Conservation (phyloP, 768 basidiomycete genomes). For the Hypsizygus marmoreus region DNA sequence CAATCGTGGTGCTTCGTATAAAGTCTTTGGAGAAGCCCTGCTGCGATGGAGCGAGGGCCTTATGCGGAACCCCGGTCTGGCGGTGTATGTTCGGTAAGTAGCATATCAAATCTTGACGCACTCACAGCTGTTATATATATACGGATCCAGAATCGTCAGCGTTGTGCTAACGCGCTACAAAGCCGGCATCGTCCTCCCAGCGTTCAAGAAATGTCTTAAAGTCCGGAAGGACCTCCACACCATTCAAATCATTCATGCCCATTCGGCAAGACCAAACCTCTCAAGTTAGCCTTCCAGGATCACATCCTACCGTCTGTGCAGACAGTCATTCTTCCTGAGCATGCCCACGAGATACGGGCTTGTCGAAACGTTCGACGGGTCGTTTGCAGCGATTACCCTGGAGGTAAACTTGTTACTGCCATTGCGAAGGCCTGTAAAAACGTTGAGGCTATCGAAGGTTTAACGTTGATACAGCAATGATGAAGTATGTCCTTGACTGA, state of each 20-base stretch:
- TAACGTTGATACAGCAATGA: too few relatives aligned
- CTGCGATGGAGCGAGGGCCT: conserved; percentile 26
- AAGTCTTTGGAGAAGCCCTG: conserved; percentile 22
- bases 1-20: conserved; percentile 22
- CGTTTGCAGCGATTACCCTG: conserved; percentile 23
- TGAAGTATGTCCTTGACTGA: too few relatives aligned
- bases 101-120: neutral
- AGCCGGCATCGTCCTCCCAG: conserved; percentile 21
- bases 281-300: conserved; percentile 28
- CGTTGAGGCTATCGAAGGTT: conserved; percentile 28
- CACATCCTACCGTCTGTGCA: conserved; percentile 24
- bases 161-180: conserved; percentile 30
- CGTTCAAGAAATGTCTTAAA: conserved; percentile 27
- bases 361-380: conserved; percentile 30
- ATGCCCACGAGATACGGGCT: conserved; percentile 31
- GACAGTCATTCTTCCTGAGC: conserved; percentile 23
- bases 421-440: conserved; percentile 29
- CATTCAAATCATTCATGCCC: conserved; percentile 30
- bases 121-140: neutral
- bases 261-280: conserved; percentile 30
- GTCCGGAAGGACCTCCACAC: conserved; percentile 32
- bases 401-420: conserved; percentile 28
- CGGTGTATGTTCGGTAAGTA: conserved; percentile 26
- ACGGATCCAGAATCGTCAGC: conserved; percentile 20
- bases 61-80: conserved; percentile 20